Percentiles rank a stretch among this genome's conserved stretches.
phyloP scores from a whole-genome alignment of 1,284 basidiomycete species.

The Mycosarcoma maydis region DNA sequence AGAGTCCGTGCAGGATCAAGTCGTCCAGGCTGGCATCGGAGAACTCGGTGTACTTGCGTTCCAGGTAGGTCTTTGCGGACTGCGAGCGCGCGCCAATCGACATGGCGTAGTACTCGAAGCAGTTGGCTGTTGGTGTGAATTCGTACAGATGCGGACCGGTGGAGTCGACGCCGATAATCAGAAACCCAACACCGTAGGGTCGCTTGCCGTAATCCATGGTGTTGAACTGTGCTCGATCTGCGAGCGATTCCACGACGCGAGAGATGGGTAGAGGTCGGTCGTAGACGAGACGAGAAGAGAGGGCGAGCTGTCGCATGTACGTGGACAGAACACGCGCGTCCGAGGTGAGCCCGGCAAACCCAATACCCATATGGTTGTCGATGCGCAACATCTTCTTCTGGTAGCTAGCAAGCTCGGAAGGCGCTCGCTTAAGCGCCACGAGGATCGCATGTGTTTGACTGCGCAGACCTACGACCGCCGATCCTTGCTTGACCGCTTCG shows the following conservation, averaged over 20 bases:
- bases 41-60: slow-evolving; percentile 90
- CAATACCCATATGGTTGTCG: slow-evolving; percentile 98
- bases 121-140: slow-evolving; percentile 96
- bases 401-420: slow-evolving; percentile 95
- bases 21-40: slow-evolving; percentile 48
- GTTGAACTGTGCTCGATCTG: slow-evolving; percentile 98
- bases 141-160: slow-evolving; percentile 97
- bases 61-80: slow-evolving; percentile 97
- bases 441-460: slow-evolving; percentile 95
- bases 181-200: slow-evolving; percentile 98
- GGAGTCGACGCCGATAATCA: slow-evolving; percentile 94
- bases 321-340: slow-evolving; percentile 90
- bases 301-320: slow-evolving; percentile 99
- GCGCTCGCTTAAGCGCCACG: slow-evolving; percentile 96
- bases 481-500: slow-evolving; percentile 99
- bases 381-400: slow-evolving; percentile 99
- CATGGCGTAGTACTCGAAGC: slow-evolving; percentile 98
- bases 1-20: slow-evolving; percentile 60
- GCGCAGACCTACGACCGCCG: slow-evolving; percentile 93
- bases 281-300: slow-evolving; percentile 92
- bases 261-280: slow-evolving; percentile 93
- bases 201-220: slow-evolving; percentile 98
- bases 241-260: slow-evolving; percentile 89
- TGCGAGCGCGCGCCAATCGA: slow-evolving; percentile 97
- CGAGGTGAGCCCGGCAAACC: slow-evolving; percentile 95